Evolutionary conservation across 2,329 filamentous ascomycete species (phyloP).

Genomic region (Metarhizium robertsii): DNA sequence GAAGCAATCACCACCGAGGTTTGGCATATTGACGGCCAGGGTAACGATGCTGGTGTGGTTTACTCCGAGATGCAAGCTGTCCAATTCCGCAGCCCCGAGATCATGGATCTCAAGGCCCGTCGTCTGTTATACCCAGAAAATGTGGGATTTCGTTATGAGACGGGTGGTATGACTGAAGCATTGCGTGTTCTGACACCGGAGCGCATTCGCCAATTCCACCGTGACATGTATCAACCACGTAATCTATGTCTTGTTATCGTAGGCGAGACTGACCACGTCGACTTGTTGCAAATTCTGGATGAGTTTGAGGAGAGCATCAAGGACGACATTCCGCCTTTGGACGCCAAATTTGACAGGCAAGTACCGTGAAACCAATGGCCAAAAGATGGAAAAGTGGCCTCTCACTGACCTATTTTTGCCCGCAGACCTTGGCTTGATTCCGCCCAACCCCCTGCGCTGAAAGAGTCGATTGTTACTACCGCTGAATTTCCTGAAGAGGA

Average conservation of each 20-base stretch:
- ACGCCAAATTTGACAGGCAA: constrained; percentile 64
- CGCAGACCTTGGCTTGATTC: constrained; percentile 79
- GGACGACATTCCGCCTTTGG: constrained; percentile 66
- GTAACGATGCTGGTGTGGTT: constrained; percentile 92
- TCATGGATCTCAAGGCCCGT: constrained; percentile 79
- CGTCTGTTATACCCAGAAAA: constrained; percentile 79
- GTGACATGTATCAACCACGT: constrained; percentile 95
- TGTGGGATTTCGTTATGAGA: constrained; percentile 92
- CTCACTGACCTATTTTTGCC: neutral
- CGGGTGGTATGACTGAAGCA: constrained; percentile 93
- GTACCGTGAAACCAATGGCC: constrained; percentile 1
- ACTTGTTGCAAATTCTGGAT: constrained; percentile 74
- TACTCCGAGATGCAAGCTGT: constrained; percentile 99
- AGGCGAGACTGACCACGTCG: constrained; percentile 78
- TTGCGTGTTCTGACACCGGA: constrained; percentile 78
- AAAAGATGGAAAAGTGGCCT: neutral
- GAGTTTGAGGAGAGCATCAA: constrained; percentile 82
- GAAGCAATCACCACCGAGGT: constrained; percentile 92
- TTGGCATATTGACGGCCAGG: constrained; percentile 86
- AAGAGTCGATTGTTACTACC: constrained; percentile 62
- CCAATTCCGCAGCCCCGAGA: constrained; percentile 72
- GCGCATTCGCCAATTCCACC: constrained; percentile 88
- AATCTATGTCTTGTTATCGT: constrained; percentile 87
- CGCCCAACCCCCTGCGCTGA: constrained; percentile 61
- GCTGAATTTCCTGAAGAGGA: constrained; percentile 96